Conservation (phyloP, 2,329 filamentous ascomycete species). For the Ceratocystis eucalypticola region DNA sequence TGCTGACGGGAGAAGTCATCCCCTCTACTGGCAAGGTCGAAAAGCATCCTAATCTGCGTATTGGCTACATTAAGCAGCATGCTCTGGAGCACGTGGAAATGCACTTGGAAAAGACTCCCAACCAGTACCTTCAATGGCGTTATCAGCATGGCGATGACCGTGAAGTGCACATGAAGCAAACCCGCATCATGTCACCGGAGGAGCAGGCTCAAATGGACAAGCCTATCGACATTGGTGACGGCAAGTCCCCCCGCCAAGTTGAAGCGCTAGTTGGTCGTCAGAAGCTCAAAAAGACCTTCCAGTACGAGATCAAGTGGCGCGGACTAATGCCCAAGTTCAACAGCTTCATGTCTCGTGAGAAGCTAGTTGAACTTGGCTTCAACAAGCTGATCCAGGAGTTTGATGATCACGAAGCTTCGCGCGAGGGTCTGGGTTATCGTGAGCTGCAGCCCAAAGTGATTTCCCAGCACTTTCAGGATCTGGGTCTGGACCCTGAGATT, state of each 20-base stretch:
- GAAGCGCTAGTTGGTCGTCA: slow-evolving; percentile 89
- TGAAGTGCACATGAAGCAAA: slow-evolving; percentile 95
- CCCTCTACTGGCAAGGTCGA: slow-evolving; percentile 77
- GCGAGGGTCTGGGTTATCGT: slow-evolving; percentile 93
- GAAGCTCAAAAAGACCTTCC: slow-evolving; percentile 98
- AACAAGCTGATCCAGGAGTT: slow-evolving; percentile 93
- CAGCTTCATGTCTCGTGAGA: slow-evolving; percentile 84
- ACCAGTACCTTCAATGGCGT: slow-evolving; percentile 97
- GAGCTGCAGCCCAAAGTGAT: slow-evolving; percentile 86
- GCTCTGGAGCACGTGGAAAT: slow-evolving; percentile 98
- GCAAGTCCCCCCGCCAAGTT: slow-evolving; percentile 61
- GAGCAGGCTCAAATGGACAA: slow-evolving; percentile 90
- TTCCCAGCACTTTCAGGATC: slow-evolving; percentile 93
- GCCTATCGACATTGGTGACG: slow-evolving; percentile 70
- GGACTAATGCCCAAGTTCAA: slow-evolving; percentile 84
- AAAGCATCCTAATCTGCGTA: slow-evolving; percentile 96
- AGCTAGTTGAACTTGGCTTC: slow-evolving; percentile 72
- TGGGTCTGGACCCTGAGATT: slow-evolving; percentile 92
- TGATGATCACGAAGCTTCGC: slow-evolving; percentile 96
- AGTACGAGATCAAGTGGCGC: slow-evolving; percentile 96
- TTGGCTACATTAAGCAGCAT: slow-evolving; percentile 99
- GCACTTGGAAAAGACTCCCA: slow-evolving; percentile 98
- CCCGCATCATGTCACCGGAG: slow-evolving; percentile 70
- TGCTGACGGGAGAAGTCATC: slow-evolving; percentile 83
- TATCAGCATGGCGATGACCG: slow-evolving; percentile 95